A percentile compares a stretch with the other conserved stretches of the same genome.
Conservation (phyloP, 257 asterid species). For the Rubia yunnanensis region DNA sequence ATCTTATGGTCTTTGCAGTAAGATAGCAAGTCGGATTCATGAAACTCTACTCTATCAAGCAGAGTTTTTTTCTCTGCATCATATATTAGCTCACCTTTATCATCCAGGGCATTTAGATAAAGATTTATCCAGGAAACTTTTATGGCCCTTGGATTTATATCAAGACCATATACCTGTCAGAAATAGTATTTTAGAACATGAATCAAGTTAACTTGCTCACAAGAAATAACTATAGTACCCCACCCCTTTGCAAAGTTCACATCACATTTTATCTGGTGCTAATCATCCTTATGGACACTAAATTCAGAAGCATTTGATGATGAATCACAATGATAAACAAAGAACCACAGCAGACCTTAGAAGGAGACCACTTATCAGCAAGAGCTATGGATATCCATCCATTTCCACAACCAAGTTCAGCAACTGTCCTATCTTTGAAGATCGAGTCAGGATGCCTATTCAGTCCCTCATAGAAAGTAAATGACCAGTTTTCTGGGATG, state of each 20-base stretch:
- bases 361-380: conserved; percentile 93
- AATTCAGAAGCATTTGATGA: background rate
- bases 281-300: background rate
- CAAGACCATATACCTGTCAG: conserved; percentile 95
- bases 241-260: background rate
- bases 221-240: background rate
- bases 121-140: conserved; percentile 98
- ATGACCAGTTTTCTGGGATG: conserved; percentile 97
- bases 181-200: conserved; percentile 17
- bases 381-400: conserved; percentile 99
- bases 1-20: conserved; percentile 82
- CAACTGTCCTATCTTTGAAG: conserved; percentile 79
- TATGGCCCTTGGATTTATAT: conserved; percentile 95
- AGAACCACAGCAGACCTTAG: conserved; percentile 43
- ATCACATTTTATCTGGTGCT: background rate
- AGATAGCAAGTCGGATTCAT: conserved; percentile 90
- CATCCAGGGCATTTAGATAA: conserved; percentile 89
- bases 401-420: conserved; percentile 99
- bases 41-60: conserved; percentile 87
- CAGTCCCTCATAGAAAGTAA: conserved; percentile 94
- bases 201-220: conserved; percentile 9
- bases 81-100: conserved; percentile 71
- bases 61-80: conserved; percentile 76
- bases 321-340: background rate
- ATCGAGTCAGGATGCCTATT: conserved; percentile 92